Evolutionary conservation across 2,329 filamentous ascomycete species (phyloP), one percentile per base, ranked within the genome.

Genomic region (Parastagonospora avenae): DNA sequence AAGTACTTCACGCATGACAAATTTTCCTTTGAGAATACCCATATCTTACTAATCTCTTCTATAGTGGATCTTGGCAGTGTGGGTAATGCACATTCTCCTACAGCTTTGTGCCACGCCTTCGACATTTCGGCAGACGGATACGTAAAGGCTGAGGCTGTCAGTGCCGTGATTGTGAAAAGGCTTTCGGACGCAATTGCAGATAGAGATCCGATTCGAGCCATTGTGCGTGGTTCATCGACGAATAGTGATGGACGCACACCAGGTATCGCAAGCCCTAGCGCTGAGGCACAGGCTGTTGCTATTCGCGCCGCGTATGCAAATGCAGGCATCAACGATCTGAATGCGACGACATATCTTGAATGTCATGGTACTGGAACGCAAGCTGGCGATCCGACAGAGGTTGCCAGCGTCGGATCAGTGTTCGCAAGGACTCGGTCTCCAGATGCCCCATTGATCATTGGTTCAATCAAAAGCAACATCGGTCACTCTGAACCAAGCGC

Each of bases 121-220:
- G 85, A 86, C 57, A 65, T 75, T 9, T 75, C 77, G 1, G 86
- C 83, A 9, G 82, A 83, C 50, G 86, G 86, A 0, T 89, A 88
- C 59, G 84, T 81, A 0, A 77, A 85, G 33, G 86, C 85, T 1
- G 86, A 89, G 60, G 86, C 85, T 0, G 74, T 83, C 2, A 58
- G 48, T 2, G 54, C 48, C 8, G 35, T 73, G 4, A 42, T 72
- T 30, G 52, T 73, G 4, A 71, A 71, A 33, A 57, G 52, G 16
- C 46, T 64, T 12, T 39, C 50, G 14, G 16, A 48, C 14, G 62
- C 62, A 0, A 12, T 63, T 1, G 36, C 46, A 10, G 63, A 70
- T 43, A 52, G 57, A 9, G 66, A 73, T 30, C 54, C 64, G 3
- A 65, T 73, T 30, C 54, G 61, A 19, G 69, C 64, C 7, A 43